Percentiles rank a stretch among this genome's conserved stretches.
phyloP scores from a whole-genome alignment of 345 rosid species.

The Brassica rapa region DNA sequence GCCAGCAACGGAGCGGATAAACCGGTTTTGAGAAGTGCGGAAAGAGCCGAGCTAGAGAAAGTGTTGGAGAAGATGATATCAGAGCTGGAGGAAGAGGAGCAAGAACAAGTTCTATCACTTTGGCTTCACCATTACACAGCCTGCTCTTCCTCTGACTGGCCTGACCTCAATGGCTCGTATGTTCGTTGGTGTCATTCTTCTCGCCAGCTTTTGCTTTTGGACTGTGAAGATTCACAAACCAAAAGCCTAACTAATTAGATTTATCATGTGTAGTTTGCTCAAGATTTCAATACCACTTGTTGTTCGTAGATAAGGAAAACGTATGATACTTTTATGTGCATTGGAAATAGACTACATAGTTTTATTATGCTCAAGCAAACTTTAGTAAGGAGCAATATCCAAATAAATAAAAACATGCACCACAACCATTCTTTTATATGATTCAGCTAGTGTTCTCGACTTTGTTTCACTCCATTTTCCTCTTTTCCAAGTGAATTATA shows the following conservation, averaged over 20 bases:
- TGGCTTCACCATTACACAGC: slow-evolving; percentile 87
- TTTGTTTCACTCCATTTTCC: background rate
- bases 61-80: slow-evolving; percentile 62
- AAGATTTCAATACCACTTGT: background rate
- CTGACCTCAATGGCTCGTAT: slow-evolving; percentile 67
- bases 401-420: background rate
- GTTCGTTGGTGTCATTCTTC: slow-evolving; percentile 71
- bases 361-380: background rate
- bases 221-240: slow-evolving; percentile 19
- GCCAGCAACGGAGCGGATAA: slow-evolving; percentile 68
- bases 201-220: slow-evolving; percentile 57
- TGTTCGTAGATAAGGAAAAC: background rate
- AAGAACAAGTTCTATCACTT: slow-evolving; percentile 70
- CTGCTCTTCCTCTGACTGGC: slow-evolving; percentile 82
- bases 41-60: slow-evolving; percentile 59
- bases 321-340: background rate
- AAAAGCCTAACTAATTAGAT: background rate
- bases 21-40: slow-evolving; percentile 55
- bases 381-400: background rate
- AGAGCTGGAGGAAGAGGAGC: slow-evolving; percentile 54
- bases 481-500: background rate
- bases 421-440: background rate
- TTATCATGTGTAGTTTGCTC: background rate
- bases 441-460: background rate
- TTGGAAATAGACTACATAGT: background rate